Conservation (phyloP, 306 rosid genomes). For the Hippophae tibetana region DNA sequence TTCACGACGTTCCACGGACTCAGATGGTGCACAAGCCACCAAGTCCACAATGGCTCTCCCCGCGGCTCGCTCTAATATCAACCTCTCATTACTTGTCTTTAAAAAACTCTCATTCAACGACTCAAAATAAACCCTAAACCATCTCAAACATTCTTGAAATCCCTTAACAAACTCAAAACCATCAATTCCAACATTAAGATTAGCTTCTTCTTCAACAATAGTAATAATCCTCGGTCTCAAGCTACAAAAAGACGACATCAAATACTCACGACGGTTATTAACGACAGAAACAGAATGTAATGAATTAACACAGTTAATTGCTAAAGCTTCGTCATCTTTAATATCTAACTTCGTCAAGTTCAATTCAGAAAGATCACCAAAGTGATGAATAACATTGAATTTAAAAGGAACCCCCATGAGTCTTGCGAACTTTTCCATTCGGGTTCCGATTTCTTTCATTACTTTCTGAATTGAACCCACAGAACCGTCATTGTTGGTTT, state of each 20-base stretch:
- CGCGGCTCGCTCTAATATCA: slow-evolving; percentile 67
- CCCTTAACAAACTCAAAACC: slow-evolving; percentile 73
- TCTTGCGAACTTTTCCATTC: slow-evolving; percentile 87
- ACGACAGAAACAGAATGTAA: slow-evolving; percentile 47
- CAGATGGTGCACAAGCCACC: slow-evolving; percentile 48
- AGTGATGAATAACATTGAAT: slow-evolving; percentile 59
- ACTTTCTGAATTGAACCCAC: slow-evolving; percentile 32
- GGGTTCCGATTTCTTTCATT: slow-evolving; percentile 66
- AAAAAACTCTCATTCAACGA: slow-evolving; percentile 70
- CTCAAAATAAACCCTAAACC: slow-evolving; percentile 97
- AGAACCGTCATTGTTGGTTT: slow-evolving; percentile 7
- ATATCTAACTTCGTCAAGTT: slow-evolving; percentile 39
- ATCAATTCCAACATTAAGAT: slow-evolving; percentile 55
- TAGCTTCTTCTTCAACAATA: slow-evolving; percentile 84
- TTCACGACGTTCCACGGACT: slow-evolving; percentile 68
- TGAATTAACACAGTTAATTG: slow-evolving; percentile 59
- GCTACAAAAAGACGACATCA: slow-evolving; percentile 36
- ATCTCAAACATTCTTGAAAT: slow-evolving; percentile 65
- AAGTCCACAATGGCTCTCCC: slow-evolving; percentile 76
- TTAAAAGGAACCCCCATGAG: slow-evolving; percentile 94
- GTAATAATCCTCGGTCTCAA: slow-evolving; percentile 65
- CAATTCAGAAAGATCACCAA: slow-evolving; percentile 56
- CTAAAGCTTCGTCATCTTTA: slow-evolving; percentile 65
- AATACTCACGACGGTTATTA: slow-evolving; percentile 40
- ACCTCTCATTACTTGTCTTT: slow-evolving; percentile 55